These are phyloP conservation scores for Apiospora aurea DNA, from an alignment of 2,329 filamentous ascomycete species.

Conservation along the genomic window DNA sequence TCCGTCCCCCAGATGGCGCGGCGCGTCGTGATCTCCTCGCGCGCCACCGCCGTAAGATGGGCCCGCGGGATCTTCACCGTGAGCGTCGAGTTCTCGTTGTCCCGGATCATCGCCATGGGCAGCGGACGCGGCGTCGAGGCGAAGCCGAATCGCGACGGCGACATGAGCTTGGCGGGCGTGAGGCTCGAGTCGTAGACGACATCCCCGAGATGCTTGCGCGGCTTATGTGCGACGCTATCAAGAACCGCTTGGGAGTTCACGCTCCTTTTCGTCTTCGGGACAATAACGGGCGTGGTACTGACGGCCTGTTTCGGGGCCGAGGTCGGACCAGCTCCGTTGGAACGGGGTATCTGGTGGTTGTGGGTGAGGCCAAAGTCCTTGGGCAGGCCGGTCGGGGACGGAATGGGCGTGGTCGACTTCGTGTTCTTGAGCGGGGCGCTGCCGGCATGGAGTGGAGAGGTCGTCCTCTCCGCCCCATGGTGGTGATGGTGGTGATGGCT, in stretches of 20 bases:
- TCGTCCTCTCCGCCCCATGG: slow-evolving; percentile 54
- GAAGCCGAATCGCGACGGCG: slow-evolving; percentile 52
- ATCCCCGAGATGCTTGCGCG: slow-evolving; percentile 83
- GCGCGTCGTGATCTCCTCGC: slow-evolving; percentile 84
- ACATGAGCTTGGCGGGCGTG: slow-evolving; percentile 56
- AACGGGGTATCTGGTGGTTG: slow-evolving; percentile 58
- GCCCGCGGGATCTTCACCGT: slow-evolving; percentile 86
- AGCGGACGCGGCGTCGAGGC: slow-evolving; percentile 72
- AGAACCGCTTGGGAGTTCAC: slow-evolving; percentile 75
- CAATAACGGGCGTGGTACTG: slow-evolving; percentile 47
- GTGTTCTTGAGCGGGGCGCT: slow-evolving; percentile 56
- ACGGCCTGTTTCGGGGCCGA: slow-evolving; percentile 39
- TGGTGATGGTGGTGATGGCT: slow-evolving; percentile 61
- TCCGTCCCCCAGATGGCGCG: slow-evolving; percentile 91
- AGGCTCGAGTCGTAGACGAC: slow-evolving; percentile 80
- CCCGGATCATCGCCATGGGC: slow-evolving; percentile 74
- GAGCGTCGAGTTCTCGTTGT: slow-evolving; percentile 87
- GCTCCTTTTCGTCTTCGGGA: slow-evolving; percentile 68
- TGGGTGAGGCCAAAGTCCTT: slow-evolving; percentile 51
- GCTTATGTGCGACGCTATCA: slow-evolving; percentile 72
- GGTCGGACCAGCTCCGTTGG: slow-evolving; percentile 39
- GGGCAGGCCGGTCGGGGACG: slow-evolving; percentile 50
- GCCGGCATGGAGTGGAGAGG: slow-evolving; percentile 51
- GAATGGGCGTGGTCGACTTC: slow-evolving; percentile 54
- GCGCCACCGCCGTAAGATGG: slow-evolving; percentile 72